Evolutionary conservation across 192 early-diverging fungal species (phyloP), one percentile per base, ranked within the genome.

Genomic region (Coemansia sp.): DNA sequence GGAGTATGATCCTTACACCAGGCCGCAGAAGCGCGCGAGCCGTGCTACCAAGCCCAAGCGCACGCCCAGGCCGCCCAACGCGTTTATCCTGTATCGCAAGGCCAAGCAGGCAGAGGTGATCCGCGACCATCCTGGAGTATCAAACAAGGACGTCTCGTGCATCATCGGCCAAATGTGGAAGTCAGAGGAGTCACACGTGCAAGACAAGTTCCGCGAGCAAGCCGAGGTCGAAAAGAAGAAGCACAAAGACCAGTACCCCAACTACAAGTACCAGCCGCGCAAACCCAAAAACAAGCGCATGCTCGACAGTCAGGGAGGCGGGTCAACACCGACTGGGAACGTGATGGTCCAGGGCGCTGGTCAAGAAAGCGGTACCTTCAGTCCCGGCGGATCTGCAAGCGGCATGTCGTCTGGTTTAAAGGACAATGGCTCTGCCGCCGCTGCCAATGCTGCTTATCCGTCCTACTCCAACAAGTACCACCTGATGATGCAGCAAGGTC

Each of bases 121-220:
- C 38, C 78, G 76, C 59, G 79, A 78, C 31, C 80, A 86, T 60
- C 85, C 84, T 3, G 82, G 81, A 31, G 79, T 87, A 5, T 85
- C 82, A 49, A 86, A 87, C 75, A 86, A 84, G 72, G 82, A 84
- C 47, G 83, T 87, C 8, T 88, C 87, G 18, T 86, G 85, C 55
- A 87, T 84, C 29, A 85, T 87, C 57, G 85, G 85, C 6, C 72
- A 87, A 64, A 86, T 87, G 86, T 87, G 86, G 86, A 84, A 82
- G 71, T 47, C 63, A 41, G 86, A 86, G 57, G 70, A 72, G 20
- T 74, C 81, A 2, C 46, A 71, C 11, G 76, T 87, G 20, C 79
- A 80, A 76, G 82, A 87, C 49, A 76, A 87, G 66, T 87, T 75
- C 70, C 76, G 77, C 42, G 77, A 84, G 73, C 78, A 76, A 71